Conservation (phyloP, 768 basidiomycete species). For the Agrocybe praecox region DNA sequence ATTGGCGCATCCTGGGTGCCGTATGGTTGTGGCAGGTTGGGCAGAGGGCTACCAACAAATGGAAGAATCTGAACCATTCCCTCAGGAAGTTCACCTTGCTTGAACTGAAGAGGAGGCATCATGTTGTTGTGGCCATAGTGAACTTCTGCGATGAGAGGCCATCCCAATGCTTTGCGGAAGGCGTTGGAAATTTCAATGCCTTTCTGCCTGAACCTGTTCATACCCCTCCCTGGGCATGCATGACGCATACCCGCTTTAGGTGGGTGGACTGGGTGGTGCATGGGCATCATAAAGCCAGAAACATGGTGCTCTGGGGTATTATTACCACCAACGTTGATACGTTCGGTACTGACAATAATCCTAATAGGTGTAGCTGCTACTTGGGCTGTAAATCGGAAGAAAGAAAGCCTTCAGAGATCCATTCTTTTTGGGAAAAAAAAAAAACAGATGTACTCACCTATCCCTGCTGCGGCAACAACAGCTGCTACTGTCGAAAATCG, state of each 20-base stretch:
- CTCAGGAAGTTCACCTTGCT: background rate
- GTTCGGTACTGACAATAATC: constrained; percentile 37
- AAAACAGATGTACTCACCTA: constrained; percentile 26
- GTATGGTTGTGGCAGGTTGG: background rate
- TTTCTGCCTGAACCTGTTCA: constrained; percentile 37
- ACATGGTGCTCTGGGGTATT: too few relatives aligned
- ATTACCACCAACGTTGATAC: background rate
- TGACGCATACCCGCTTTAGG: constrained; percentile 3
- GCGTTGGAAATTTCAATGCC: constrained; percentile 53
- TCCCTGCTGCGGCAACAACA: constrained; percentile 36
- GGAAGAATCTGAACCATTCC: constrained; percentile 36
- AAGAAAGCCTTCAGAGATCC: background rate
- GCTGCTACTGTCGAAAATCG: constrained; percentile 37
- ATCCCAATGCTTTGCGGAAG: constrained; percentile 57
- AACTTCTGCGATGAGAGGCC: constrained; percentile 45
- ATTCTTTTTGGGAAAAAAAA: background rate
- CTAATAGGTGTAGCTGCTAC: constrained; percentile 54
- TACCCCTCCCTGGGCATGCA: constrained; percentile 17
- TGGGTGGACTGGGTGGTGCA: too few relatives aligned
- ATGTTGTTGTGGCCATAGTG: constrained; percentile 1
- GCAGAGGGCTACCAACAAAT: constrained; percentile 28
- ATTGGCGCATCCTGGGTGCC: background rate
- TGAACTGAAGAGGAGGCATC: background rate
- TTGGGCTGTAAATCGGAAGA: constrained; percentile 25
- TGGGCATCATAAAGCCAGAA: too few relatives aligned